A percentile compares a stretch with the other conserved stretches of the same genome.
Conservation (phyloP, 805 yeast species). For the Candida sphagnicola region DNA sequence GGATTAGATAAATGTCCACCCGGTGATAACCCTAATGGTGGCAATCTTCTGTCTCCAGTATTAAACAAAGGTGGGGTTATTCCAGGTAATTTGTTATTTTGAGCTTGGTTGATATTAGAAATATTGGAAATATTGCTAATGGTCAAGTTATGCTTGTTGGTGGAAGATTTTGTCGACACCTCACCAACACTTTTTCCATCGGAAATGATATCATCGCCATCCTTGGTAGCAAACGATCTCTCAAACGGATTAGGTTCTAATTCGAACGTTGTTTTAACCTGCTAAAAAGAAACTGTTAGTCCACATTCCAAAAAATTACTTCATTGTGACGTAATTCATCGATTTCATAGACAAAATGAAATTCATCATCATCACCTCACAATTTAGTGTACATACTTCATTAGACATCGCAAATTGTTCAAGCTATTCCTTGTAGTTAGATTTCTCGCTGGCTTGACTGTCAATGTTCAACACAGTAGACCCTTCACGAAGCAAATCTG, state of each 20-base stretch:
- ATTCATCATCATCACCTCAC: not conserved
- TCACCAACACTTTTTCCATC: not conserved
- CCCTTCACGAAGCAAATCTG: too few species aligned
- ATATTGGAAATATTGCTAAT: conserved; percentile 27
- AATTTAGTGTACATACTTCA: not conserved
- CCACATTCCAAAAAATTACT: conserved; percentile 5
- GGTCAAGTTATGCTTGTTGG: conserved; percentile 30
- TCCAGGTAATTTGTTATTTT: conserved; percentile 25
- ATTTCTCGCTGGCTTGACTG: too few species aligned
- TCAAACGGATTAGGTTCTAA: conserved; percentile 95
- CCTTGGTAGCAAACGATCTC: conserved; percentile 80
- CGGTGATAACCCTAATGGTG: conserved; percentile 49
- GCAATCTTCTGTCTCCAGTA: conserved; percentile 58
- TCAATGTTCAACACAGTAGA: too few species aligned
- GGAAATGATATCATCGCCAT: conserved; percentile 8
- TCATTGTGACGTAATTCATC: conserved; percentile 3
- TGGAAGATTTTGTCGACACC: conserved; percentile 7
- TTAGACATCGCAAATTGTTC: not conserved
- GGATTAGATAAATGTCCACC: conserved; percentile 33
- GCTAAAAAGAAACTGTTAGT: conserved; percentile 15
- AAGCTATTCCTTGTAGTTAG: not conserved
- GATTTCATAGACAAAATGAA: not conserved
- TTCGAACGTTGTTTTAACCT: conserved; percentile 53
- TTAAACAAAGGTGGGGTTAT: conserved; percentile 50
- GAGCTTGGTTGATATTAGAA: conserved; percentile 18